phyloP scores from a whole-genome alignment of 345 rosid species.

The Luvunga scandens region DNA sequence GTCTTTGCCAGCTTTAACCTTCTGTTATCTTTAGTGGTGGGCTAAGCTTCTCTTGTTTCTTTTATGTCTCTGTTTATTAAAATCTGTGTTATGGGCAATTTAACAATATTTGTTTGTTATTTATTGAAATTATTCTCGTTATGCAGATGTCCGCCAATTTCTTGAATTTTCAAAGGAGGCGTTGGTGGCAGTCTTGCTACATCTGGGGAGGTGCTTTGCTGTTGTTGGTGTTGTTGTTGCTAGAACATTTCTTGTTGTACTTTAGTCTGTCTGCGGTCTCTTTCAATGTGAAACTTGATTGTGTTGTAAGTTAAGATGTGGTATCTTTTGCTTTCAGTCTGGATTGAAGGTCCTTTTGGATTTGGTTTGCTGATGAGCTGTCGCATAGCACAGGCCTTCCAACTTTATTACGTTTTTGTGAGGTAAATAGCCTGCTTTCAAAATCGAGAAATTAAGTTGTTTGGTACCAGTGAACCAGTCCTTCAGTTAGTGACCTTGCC shows the following conservation, averaged over 20 bases:
- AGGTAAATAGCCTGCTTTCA: conserved; percentile 44
- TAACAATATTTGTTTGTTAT: neutral
- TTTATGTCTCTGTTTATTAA: neutral
- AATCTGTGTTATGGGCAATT: neutral
- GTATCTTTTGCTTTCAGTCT: conserved; percentile 49
- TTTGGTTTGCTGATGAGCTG: conserved; percentile 86
- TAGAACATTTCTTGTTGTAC: neutral
- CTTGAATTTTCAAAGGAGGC: conserved; percentile 40
- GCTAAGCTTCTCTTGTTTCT: conserved; percentile 1
- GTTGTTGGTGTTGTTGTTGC: neutral
- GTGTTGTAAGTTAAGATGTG: conserved; percentile 5
- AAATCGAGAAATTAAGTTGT: neutral
- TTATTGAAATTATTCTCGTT: conserved; percentile 3
- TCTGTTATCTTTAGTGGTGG: conserved; percentile 60
- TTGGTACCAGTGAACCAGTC: neutral
- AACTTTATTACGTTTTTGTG: conserved; percentile 77
- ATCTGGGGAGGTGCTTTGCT: conserved; percentile 75
- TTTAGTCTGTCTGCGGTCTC: neutral
- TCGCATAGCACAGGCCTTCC: conserved; percentile 84
- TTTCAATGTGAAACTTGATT: neutral
- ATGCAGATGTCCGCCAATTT: conserved; percentile 58
- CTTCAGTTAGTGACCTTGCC: neutral
- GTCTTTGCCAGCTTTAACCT: conserved; percentile 73
- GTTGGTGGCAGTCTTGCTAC: conserved; percentile 82
- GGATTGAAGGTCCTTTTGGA: conserved; percentile 93